A percentile compares a stretch with the other conserved stretches of the same genome.
phyloP scores from a whole-genome alignment of 768 basidiomycete genomes.

The Tremella fuciformis region DNA sequence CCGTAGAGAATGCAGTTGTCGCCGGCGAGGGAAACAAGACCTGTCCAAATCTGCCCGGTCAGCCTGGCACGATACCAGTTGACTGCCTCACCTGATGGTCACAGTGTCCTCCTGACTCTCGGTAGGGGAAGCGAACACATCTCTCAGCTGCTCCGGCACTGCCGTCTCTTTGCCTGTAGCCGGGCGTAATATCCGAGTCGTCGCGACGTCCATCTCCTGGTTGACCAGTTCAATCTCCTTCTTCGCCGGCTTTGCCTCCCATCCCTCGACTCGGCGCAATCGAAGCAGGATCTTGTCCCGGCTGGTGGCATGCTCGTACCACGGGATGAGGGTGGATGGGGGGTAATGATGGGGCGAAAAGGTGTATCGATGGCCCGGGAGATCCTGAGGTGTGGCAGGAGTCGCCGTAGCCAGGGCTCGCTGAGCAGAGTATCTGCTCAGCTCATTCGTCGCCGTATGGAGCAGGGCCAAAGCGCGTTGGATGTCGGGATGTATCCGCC shows the following conservation, averaged over 20 bases:
- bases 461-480: neutral
- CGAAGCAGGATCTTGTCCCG: neutral
- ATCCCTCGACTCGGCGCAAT: slow-evolving; percentile 6
- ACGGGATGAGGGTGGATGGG: neutral
- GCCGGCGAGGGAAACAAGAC: neutral
- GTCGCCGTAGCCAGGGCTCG: neutral
- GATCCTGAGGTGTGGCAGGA: neutral
- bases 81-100: neutral
- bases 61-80: neutral
- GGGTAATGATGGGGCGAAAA: slow-evolving; percentile 5
- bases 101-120: neutral
- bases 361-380: neutral
- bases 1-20: no score
- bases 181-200: neutral
- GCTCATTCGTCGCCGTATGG: neutral
- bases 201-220: neutral
- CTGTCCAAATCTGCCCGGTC: neutral
- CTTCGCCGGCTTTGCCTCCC: slow-evolving; percentile 1
- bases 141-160: neutral
- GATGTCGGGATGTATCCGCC: neutral
- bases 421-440: neutral
- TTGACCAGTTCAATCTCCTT: slow-evolving; percentile 2
- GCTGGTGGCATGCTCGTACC: neutral
- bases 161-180: neutral
- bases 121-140: neutral